These are phyloP conservation scores for Ophiocordyceps unilateralis DNA, from an alignment of 2,329 filamentous ascomycete genomes.

Conservation along the genomic window DNA sequence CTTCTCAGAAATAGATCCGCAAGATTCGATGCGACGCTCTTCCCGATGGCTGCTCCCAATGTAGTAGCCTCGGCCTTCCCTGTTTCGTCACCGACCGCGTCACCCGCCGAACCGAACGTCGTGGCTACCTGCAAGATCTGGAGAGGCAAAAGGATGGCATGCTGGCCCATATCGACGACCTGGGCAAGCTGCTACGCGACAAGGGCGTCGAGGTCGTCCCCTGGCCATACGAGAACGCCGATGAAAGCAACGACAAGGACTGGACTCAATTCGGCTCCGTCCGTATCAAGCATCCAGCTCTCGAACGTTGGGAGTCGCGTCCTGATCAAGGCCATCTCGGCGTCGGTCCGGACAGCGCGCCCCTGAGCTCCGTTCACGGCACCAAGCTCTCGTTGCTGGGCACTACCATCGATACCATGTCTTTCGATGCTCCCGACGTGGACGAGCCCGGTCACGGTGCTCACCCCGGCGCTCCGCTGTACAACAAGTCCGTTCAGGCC, in stretches of 20 bases:
- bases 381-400: conserved; percentile 65
- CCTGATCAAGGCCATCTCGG: no score
- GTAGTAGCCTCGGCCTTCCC: conserved; percentile 55
- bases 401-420: conserved; percentile 61
- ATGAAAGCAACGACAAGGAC: neutral
- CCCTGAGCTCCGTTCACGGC: conserved; percentile 57
- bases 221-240: conserved; percentile 12
- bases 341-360: conserved; percentile 44
- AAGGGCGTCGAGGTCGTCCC: conserved; percentile 43
- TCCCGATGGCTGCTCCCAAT: conserved; percentile 68
- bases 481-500: conserved; percentile 57
- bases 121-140: conserved; percentile 62
- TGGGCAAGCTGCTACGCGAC: conserved; percentile 48
- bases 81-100: conserved; percentile 80
- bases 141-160: conserved; percentile 57
- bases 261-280: no score
- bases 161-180: conserved; percentile 46
- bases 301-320: no score
- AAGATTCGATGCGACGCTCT: conserved; percentile 79
- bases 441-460: conserved; percentile 32
- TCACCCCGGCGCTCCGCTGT: conserved; percentile 26
- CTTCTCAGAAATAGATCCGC: conserved; percentile 55
- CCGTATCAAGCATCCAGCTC: no score
- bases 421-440: conserved; percentile 49
- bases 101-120: conserved; percentile 60